Base-by-base conservation (phyloP, 176 grass and related monocot species). In the Otatea glauca region DNA sequence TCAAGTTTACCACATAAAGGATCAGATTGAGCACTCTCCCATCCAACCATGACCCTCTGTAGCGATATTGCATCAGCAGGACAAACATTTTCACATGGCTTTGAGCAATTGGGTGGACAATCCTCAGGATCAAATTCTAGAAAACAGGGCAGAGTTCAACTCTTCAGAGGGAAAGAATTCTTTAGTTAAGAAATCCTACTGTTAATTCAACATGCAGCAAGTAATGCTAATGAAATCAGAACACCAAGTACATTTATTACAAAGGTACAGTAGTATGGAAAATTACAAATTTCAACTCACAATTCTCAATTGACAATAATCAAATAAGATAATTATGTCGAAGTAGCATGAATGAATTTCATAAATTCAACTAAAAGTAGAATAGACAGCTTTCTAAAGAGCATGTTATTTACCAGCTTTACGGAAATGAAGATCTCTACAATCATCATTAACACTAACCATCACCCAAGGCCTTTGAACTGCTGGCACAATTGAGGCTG, bases 391-490 rank as follows among this genome's bases (percentile, higher is more conserved):
- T 76, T 68, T 80, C 2, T 9, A 65, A 80, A 23, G 43, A 63
- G 38, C 59, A 48, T 16, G 23, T 62, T 51, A 78, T 75, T 67
- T 87, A 98, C 96, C 93, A 69, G 93, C 93, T 95, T 98, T 98
- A 32, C 88, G 96, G 68, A 98, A 98, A 90, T 98, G 96, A 68
- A 98, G 89, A 65, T 98, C 91, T 92, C 88, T 87, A 60, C 88
- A 74, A 61, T 98, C 93, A 81, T 95, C 96, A 68, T 95, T 98
- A 47, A 94, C 89, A 80, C 93, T 98, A 60, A 98, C 81, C 96
- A 98, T 98, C 49, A 95, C 89, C 93, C 93, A 98, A 25, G 93
- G 93, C 70, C 96, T 91, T 61, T 87, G 53, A 20, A 95, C 68
- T 54, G 53, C 7, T 41, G 93, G 79, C 43, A 90, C 82, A 70